Evolutionary conservation across 179 eudicot species (phyloP).

Genomic region (Monotropa hypopitys): DNA sequence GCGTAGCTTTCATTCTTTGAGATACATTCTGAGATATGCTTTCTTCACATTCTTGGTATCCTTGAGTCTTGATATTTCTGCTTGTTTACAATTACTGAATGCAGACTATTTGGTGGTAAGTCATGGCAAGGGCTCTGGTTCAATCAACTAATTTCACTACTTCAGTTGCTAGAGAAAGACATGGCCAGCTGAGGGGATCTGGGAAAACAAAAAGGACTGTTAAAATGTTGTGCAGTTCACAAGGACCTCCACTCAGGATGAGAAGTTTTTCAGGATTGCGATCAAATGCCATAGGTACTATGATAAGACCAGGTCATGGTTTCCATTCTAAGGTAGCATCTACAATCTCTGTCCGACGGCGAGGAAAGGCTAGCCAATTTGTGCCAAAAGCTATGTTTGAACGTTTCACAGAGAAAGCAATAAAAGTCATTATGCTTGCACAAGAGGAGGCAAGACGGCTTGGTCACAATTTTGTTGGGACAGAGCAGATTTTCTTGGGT

Average conservation of each 20-base stretch:
- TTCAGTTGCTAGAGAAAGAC: constrained; percentile 33
- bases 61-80: not conserved
- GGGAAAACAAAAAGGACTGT: constrained; percentile 32
- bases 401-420: constrained; percentile 89
- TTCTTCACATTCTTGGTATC: not conserved
- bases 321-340: constrained; percentile 48
- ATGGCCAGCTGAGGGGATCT: constrained; percentile 43
- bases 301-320: constrained; percentile 28
- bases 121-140: constrained; percentile 68
- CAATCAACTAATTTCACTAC: constrained; percentile 52
- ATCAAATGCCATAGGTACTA: constrained; percentile 42
- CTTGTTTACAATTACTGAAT: constrained; percentile 7
- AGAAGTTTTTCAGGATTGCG: constrained; percentile 60
- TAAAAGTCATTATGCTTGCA: constrained; percentile 92
- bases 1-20: not conserved
- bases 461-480: constrained; percentile 94
- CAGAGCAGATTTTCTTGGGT: constrained; percentile 87
- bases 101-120: constrained; percentile 28
- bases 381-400: constrained; percentile 82
- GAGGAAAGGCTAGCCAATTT: constrained; percentile 38
- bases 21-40: not conserved
- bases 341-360: constrained; percentile 25
- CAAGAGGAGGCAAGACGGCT: constrained; percentile 92
- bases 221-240: constrained; percentile 43
- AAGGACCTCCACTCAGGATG: constrained; percentile 32